Conservation (phyloP, 1,284 basidiomycete species). For the Leccinum griseonigrum region DNA sequence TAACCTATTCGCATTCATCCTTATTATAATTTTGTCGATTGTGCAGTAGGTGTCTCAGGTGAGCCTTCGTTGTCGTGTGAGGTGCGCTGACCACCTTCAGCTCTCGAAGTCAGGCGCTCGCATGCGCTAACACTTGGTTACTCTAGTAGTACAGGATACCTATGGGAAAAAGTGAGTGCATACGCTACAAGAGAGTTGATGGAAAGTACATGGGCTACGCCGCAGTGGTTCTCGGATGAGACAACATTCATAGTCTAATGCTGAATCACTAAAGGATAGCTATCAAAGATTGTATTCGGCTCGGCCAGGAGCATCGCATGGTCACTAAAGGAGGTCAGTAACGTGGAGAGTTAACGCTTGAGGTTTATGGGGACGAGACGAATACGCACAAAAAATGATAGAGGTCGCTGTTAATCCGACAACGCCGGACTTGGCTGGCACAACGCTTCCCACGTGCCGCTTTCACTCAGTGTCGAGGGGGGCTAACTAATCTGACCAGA, state of each 20-base stretch:
- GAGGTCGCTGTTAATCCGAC: constrained; percentile 16
- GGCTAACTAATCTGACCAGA: constrained; percentile 41
- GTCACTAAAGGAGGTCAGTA: neutral
- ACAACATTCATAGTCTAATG: neutral
- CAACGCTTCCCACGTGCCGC: constrained; percentile 30
- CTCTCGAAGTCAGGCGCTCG: too few relatives aligned
- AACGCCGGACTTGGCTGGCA: constrained; percentile 23
- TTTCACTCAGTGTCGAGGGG: constrained; percentile 30
- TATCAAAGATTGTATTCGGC: neutral
- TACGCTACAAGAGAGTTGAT: neutral
- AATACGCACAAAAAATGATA: neutral
- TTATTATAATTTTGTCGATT: too few relatives aligned
- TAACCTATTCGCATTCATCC: too few relatives aligned
- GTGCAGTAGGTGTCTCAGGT: too few relatives aligned
- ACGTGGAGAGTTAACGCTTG: neutral
- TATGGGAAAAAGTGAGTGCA: neutral
- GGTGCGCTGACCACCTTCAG: too few relatives aligned
- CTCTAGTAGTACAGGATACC: too few relatives aligned
- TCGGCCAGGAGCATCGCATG: neutral
- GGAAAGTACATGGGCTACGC: neutral
- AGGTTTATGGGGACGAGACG: neutral
- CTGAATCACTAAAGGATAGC: neutral
- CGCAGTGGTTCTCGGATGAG: neutral
- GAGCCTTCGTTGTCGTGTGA: too few relatives aligned
- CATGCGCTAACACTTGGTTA: too few relatives aligned